Evolutionary conservation across 2,329 filamentous ascomycete genomes (phyloP).

Genomic region (Monilinia laxa): DNA sequence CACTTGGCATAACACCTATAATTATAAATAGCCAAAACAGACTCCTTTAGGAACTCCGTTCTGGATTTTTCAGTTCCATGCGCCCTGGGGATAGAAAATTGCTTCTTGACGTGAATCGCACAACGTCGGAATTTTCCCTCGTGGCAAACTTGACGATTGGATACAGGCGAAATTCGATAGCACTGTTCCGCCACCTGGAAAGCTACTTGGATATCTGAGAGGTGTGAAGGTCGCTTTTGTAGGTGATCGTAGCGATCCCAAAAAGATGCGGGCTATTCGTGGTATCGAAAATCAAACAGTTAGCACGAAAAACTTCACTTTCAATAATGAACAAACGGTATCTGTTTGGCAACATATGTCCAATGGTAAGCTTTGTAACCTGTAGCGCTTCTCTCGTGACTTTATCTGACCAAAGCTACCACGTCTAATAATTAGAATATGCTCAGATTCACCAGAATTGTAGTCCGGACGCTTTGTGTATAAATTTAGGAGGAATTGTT

Average conservation of each 20-base stretch:
- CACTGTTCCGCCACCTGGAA: neutral
- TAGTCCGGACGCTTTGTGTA: neutral
- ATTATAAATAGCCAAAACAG: too few relatives aligned
- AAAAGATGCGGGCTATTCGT: neutral
- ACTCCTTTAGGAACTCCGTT: neutral
- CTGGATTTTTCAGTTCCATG: neutral
- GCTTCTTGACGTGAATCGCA: neutral
- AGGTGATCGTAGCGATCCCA: neutral
- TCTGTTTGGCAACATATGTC: neutral
- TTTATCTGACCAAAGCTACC: neutral
- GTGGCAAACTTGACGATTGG: neutral
- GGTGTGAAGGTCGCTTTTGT: neutral
- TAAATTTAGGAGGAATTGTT: neutral
- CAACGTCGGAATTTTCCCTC: neutral
- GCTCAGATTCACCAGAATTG: neutral
- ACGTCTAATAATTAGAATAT: neutral
- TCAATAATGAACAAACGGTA: neutral
- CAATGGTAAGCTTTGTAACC: neutral
- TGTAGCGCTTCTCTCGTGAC: neutral
- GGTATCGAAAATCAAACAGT: neutral
- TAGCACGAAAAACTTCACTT: neutral
- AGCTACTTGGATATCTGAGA: neutral
- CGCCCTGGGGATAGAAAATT: neutral
- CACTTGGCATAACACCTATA: neutral
- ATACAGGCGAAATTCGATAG: neutral